phyloP scores from a whole-genome alignment of 345 rosid species.

The Rhodamnia argentea region DNA sequence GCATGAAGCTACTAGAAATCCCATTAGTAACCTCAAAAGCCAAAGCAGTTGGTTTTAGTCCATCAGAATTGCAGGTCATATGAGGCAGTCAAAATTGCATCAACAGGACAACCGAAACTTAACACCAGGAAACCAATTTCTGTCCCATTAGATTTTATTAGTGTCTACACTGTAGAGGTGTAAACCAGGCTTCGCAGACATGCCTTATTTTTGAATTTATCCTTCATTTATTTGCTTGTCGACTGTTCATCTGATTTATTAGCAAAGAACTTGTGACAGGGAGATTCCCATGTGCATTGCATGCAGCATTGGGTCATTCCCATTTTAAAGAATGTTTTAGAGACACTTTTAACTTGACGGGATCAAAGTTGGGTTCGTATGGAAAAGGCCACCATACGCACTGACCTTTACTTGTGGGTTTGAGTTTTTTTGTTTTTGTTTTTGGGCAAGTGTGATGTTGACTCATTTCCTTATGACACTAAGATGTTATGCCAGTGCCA shows the following conservation, averaged over 20 bases:
- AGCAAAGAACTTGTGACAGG: not conserved
- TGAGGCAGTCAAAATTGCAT: not conserved
- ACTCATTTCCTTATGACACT: not conserved
- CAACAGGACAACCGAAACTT: not conserved
- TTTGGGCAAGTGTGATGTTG: not conserved
- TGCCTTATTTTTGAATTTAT: not conserved
- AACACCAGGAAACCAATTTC: not conserved
- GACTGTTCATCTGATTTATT: not conserved
- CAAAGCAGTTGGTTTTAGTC: not conserved
- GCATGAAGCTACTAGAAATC: not conserved
- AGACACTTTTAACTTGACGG: not conserved
- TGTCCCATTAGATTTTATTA: not conserved
- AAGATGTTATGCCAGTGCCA: not conserved
- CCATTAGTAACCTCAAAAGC: not conserved
- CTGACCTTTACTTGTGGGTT: not conserved
- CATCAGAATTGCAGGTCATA: not conserved
- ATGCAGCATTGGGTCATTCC: not conserved
- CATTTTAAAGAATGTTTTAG: not conserved
- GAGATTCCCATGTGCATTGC: not conserved
- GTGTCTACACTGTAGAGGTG: not conserved
- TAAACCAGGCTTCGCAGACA: not conserved
- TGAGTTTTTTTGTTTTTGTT: not conserved
- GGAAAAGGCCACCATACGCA: not conserved
- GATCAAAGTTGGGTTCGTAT: fast-evolving
- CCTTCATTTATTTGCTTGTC: not conserved